Conservation (phyloP, 495 filamentous ascomycete genomes). For the Aspergillus nidulans region DNA sequence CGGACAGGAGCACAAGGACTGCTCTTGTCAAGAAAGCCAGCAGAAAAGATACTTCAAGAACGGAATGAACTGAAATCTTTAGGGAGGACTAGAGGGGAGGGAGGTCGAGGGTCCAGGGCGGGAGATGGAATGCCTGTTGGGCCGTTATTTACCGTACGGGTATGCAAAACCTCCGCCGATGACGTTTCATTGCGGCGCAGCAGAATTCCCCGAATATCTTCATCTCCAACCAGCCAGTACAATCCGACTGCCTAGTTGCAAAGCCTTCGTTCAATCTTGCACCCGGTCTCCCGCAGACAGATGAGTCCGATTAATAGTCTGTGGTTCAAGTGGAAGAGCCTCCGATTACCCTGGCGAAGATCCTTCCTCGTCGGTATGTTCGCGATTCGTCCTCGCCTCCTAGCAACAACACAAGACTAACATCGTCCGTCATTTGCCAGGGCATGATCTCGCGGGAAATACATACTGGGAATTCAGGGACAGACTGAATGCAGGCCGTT, state of each 20-base stretch:
- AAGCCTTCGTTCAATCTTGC: background rate
- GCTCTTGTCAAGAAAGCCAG: background rate
- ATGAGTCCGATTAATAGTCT: conserved; percentile 45
- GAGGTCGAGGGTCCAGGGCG: background rate
- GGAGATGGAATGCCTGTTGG: background rate
- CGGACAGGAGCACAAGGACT: background rate
- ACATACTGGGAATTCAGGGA: conserved; percentile 93
- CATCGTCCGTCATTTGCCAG: conserved; percentile 37
- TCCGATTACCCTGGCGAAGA: conserved; percentile 81
- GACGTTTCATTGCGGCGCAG: conserved; percentile 11
- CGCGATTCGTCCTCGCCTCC: conserved; percentile 5
- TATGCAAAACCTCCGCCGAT: conserved; percentile 5
- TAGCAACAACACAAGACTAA: conserved; percentile 15
- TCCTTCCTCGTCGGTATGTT: conserved; percentile 71
- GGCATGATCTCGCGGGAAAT: conserved; percentile 80
- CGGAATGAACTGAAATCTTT: background rate
- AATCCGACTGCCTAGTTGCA: conserved; percentile 3
- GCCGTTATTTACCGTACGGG: conserved; percentile 7
- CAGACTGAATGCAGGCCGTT: conserved; percentile 49
- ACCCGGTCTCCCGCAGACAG: background rate
- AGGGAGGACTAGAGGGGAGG: background rate
- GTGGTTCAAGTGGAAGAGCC: conserved; percentile 84
- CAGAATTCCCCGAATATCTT: background rate
- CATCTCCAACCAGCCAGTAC: background rate
- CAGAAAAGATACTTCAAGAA: background rate